Evolutionary conservation across 208 protist genomes (phyloP).

Genomic region (Entamoeba nuttalli): DNA sequence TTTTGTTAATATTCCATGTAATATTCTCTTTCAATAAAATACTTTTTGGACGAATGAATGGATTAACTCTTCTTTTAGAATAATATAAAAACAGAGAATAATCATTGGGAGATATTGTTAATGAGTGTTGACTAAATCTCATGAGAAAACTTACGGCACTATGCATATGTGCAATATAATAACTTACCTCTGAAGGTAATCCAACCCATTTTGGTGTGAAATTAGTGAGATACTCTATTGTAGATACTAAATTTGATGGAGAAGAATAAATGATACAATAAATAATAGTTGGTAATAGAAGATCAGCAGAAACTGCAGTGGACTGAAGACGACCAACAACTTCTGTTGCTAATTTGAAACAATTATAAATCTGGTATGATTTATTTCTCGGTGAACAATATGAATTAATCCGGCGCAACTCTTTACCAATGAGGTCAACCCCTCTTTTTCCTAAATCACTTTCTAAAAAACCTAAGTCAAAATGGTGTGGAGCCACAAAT

Average conservation of each 20-base stretch:
- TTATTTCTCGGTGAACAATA: background rate
- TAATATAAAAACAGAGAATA: background rate
- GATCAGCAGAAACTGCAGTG: background rate
- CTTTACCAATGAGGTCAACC: background rate
- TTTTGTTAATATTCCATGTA: background rate
- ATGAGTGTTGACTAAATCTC: background rate
- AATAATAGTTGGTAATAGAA: background rate
- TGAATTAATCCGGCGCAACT: background rate
- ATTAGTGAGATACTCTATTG: background rate
- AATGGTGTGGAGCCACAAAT: background rate
- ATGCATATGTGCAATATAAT: background rate
- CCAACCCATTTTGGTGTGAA: background rate
- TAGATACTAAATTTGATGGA: background rate
- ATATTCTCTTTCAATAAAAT: background rate
- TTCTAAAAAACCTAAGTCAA: background rate
- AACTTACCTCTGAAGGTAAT: background rate
- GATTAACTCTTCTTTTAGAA: background rate
- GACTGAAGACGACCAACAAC: background rate
- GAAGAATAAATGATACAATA: background rate
- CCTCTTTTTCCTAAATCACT: background rate
- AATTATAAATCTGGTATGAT: background rate
- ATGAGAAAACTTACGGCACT: background rate
- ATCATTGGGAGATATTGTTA: background rate
- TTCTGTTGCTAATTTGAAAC: background rate
- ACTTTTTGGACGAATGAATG: background rate